A percentile compares a stretch with the other conserved stretches of the same genome.
Conservation (phyloP, 2,329 filamentous ascomycete genomes). For the Cladosporium halotolerans region DNA sequence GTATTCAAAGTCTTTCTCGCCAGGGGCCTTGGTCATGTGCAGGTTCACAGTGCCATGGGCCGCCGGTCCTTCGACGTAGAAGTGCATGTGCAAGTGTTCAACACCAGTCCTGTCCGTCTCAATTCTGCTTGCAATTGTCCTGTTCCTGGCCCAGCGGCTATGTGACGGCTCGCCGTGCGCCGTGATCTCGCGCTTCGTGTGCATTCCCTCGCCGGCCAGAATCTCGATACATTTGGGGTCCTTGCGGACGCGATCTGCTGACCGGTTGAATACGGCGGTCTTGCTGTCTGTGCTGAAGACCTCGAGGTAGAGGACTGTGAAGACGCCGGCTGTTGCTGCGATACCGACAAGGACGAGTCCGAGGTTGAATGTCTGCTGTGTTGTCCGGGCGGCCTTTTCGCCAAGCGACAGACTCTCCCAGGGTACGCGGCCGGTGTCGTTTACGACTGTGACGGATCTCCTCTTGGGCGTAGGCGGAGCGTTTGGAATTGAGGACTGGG, state of each 20-base stretch:
- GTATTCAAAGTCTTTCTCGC: slow-evolving; percentile 66
- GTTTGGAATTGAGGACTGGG: slow-evolving; percentile 18
- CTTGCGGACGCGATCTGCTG: slow-evolving; percentile 69
- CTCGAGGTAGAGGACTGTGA: slow-evolving; percentile 71
- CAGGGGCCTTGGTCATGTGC: slow-evolving; percentile 66
- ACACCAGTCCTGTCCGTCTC: slow-evolving; percentile 67
- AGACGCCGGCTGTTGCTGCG: slow-evolving; percentile 69
- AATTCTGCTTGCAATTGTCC: slow-evolving; percentile 46
- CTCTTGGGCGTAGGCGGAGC: slow-evolving; percentile 46
- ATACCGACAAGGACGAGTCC: slow-evolving; percentile 69
- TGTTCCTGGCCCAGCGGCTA: slow-evolving; percentile 70
- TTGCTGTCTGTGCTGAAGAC: slow-evolving; percentile 80
- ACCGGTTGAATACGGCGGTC: slow-evolving; percentile 80
- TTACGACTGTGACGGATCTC: slow-evolving; percentile 72
- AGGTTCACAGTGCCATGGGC: slow-evolving; percentile 68
- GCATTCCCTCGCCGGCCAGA: slow-evolving; percentile 55
- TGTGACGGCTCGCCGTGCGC: slow-evolving; percentile 75
- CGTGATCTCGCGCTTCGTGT: slow-evolving; percentile 60
- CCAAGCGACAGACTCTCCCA: slow-evolving; percentile 69
- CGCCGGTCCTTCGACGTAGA: slow-evolving; percentile 74
- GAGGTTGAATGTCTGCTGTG: slow-evolving; percentile 87
- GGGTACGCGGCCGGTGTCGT: slow-evolving; percentile 74
- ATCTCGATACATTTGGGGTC: slow-evolving; percentile 65
- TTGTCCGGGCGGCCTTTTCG: slow-evolving; percentile 79
- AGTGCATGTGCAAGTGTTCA: slow-evolving; percentile 78